A percentile compares a stretch with the other conserved stretches of the same genome.
phyloP scores from a whole-genome alignment of 1,284 basidiomycete species.

The Vanrija humicola region DNA sequence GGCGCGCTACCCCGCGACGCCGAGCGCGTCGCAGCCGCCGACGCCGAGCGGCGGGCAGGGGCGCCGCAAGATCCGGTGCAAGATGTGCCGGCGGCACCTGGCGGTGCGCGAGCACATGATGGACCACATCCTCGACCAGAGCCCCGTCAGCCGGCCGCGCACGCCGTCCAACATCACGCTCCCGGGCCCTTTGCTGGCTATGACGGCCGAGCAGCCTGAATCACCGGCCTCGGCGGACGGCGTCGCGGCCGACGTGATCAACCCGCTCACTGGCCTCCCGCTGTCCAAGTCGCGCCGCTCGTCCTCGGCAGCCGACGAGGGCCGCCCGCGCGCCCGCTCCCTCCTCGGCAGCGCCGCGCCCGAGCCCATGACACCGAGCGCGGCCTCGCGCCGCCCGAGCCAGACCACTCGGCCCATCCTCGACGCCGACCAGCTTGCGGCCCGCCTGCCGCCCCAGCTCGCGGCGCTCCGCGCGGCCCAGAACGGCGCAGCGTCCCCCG shows the following conservation, averaged over 20 bases:
- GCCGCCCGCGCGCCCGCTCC: conserved; percentile 2
- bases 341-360: conserved; percentile 2
- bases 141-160: conserved; percentile 37
- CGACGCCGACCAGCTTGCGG: conserved; percentile 34
- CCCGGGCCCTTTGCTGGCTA: conserved; percentile 8
- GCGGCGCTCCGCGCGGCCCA: conserved; percentile 32
- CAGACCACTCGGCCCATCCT: conserved; percentile 8
- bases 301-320: not conserved
- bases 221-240: too few species aligned
- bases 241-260: conserved; percentile 41
- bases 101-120: conserved; percentile 87
- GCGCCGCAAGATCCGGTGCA: conserved; percentile 67
- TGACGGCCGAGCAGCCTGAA: not conserved
- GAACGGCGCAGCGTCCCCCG: not conserved
- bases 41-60: conserved; percentile 53
- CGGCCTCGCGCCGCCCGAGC: not conserved
- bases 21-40: conserved; percentile 59
- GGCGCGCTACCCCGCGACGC: conserved; percentile 65
- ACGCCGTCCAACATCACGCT: conserved; percentile 37
- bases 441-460: conserved; percentile 42
- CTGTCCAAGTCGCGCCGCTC: conserved; percentile 16
- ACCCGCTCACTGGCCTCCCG: conserved; percentile 42
- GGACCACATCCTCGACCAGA: conserved; percentile 63
- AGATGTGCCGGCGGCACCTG: conserved; percentile 83
- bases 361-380: not conserved